Evolutionary conservation across 495 filamentous ascomycete species (phyloP).

Genomic region (Neurospora tetraspora): DNA sequence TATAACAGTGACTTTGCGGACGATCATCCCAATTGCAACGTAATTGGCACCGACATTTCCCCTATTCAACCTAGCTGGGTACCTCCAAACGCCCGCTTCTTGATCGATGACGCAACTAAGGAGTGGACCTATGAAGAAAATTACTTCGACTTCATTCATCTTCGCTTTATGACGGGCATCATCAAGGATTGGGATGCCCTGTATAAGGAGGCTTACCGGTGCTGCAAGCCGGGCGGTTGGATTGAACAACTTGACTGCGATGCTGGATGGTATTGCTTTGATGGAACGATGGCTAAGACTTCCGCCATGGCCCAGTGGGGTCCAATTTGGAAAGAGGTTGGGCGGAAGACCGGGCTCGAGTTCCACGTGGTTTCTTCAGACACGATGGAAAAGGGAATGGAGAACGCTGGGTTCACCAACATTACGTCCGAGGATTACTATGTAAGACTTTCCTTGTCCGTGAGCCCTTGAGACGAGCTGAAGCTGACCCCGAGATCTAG

Average conservation of each 20-base stretch:
- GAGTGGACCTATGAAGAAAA: conserved; percentile 34
- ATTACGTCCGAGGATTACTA: neutral
- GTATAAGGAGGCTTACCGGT: conserved; percentile 19
- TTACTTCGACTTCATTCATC: conserved; percentile 46
- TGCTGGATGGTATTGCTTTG: neutral
- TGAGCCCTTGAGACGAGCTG: neutral
- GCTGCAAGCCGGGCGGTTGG: conserved; percentile 29
- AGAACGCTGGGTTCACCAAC: neutral
- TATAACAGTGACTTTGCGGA: neutral
- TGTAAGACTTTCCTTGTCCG: neutral
- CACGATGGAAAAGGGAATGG: neutral
- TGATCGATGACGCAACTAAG: conserved; percentile 41
- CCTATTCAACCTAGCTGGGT: too few relatives aligned
- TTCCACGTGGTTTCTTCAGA: neutral
- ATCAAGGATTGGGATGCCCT: conserved; percentile 40
- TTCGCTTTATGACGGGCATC: conserved; percentile 42
- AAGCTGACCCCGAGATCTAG: neutral
- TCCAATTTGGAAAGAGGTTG: neutral
- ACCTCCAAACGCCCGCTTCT: conserved; percentile 22
- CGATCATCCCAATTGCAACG: too few relatives aligned
- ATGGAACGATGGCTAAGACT: neutral
- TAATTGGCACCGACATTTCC: too few relatives aligned
- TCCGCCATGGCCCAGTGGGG: neutral
- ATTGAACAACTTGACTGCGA: conserved; percentile 12
- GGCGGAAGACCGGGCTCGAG: neutral